phyloP scores from a whole-genome alignment of 129 eudicot genomes.

The Ambrosia artemisiifolia region DNA sequence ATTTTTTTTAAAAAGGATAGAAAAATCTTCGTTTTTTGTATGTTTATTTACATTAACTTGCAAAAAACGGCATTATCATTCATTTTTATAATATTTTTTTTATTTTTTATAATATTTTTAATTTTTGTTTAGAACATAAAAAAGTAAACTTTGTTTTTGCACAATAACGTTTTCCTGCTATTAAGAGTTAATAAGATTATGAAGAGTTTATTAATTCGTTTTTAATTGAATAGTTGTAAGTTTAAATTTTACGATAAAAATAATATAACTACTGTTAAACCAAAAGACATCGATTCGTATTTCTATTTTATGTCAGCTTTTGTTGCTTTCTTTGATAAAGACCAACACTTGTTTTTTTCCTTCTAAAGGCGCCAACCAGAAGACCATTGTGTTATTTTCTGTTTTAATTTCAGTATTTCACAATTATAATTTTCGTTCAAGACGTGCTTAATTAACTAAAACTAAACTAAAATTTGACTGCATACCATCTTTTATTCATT shows the following conservation, averaged over 20 bases:
- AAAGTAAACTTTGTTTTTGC: too few species aligned
- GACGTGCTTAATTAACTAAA: too few species aligned
- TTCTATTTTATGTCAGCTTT: neutral
- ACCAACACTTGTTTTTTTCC: slow-evolving; percentile 5
- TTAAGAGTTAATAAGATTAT: neutral
- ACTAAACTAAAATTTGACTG: too few species aligned
- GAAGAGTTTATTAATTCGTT: neutral
- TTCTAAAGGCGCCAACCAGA: slow-evolving; percentile 13
- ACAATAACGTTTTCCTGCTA: too few species aligned
- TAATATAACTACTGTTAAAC: neutral
- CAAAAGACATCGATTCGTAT: neutral
- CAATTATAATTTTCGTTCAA: too few species aligned
- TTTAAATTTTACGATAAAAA: neutral
- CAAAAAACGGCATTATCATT: neutral
- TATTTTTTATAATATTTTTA: neutral
- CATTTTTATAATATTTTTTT: neutral
- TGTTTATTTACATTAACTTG: neutral
- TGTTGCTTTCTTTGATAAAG: slow-evolving; percentile 6
- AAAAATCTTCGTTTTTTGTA: neutral
- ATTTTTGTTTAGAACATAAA: neutral
- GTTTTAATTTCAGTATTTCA: neutral
- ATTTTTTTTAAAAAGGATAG: too few species aligned
- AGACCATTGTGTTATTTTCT: neutral
- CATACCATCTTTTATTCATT: too few species aligned
- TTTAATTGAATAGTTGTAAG: neutral